Evolutionary conservation across 768 basidiomycete genomes (phyloP), one percentile per base, ranked within the genome.

Genomic region (Rhodotorula babjevae): DNA sequence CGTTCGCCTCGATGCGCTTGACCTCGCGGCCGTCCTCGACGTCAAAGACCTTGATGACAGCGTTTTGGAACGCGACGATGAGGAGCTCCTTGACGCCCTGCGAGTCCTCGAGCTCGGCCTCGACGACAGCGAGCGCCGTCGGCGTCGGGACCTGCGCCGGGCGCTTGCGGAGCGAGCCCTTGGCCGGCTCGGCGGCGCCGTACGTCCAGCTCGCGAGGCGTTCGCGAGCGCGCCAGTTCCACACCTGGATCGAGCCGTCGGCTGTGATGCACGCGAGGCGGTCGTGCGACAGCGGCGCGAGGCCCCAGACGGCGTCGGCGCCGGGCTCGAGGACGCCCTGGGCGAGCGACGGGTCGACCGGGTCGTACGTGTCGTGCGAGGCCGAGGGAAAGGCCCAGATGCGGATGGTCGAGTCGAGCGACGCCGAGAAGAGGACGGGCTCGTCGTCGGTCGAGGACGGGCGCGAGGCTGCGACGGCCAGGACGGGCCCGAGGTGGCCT

Each of bases 291-390:
- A 92, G 86, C 31, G 95, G 86, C 18, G 90, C 89, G 63, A 98
- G 83, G 79, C 93, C 96, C 96, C 96, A 99, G 36, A 97, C 90
- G 11, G 92, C 92, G 79, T 99, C 94, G 10, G 92, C 92, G 80
- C 96, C 92, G 8, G 94, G 93, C 44, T 94, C 87, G 42, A 98
- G 85, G 75, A 90, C 88, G 47, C 89, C 89, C 50, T 90, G 85
- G 42, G 87, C 85, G 9, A 89, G 85, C 0, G 87, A 87, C 61
- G 90, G 86, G 77, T 98, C 93, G 80, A 91, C 93, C 0, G 93
- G 89, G 2, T 91, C 90, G 81, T 97, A 99, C 25, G 93, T 92
- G 64, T 92, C 90, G 81, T 92, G 90, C 49, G 87, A 84, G 8
- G 85, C 82, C 15, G 85, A 76, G 15, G 95, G 93, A 47, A 94